Base-by-base conservation (phyloP, 768 basidiomycete species). In the Russula abietina region DNA sequence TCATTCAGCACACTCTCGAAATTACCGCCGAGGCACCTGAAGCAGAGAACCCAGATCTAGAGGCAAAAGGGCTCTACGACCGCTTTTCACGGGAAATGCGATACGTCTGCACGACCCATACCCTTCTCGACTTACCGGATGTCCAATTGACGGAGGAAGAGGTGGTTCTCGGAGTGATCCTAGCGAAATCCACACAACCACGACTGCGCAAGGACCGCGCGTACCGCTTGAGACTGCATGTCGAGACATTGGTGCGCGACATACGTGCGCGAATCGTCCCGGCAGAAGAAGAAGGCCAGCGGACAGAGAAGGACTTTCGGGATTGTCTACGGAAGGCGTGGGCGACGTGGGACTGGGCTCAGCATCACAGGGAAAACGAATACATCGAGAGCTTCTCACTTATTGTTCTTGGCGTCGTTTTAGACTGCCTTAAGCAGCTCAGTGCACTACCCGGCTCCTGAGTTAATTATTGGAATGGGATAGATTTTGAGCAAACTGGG, bases 101-200 rank as follows among this genome's bases (percentile, higher is more conserved):
- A 24, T 91, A 89, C 71, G 85, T 89, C 59, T 82, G 84, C 64
- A 74, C 78, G 24, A 86, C 85, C 0, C 88, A 89, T 68, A 82
- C 84, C 1, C 72, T 91, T 19, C 81, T 86, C 11, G 79, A 80
- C 54, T 74, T 77, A 6, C 79, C 84, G 1, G 83, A 80, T 11
- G 76, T 76, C 12, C 77, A 78, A 30, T 75, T 92, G 43, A 72
- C 78, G 5, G 91, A 93, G 70, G 85, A 87, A 55, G 91, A 93
- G 68, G 78, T 90, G 26, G 86, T 90, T 2, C 74, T 85, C 30
- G 89, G 89, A n/a, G 85, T 85, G 0, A 92, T 93, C 62, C 74
- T 90, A 48, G 86, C 83, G 4, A 85, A 85, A 60, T 89, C 85
- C 68, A 73, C 81, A 0, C 83, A 89, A 63, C 79, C 78, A 64